Percentiles rank a stretch among this genome's conserved stretches.
phyloP scores from a whole-genome alignment of 176 grass and related monocot species.

The Alloteropsis semialata region DNA sequence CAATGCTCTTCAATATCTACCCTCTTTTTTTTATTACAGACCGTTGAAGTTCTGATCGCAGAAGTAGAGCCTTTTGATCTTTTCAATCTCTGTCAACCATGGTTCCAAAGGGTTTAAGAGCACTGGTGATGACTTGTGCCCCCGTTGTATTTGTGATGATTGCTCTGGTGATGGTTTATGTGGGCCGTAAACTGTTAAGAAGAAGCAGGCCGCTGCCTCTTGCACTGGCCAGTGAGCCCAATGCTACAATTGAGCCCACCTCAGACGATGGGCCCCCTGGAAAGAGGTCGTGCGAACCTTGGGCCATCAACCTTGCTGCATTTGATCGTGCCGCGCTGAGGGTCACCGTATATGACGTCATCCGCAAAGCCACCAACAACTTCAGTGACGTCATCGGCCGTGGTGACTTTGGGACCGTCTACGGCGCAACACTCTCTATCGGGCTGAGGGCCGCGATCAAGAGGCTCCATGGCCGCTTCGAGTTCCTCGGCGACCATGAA shows the following conservation, averaged over 20 bases:
- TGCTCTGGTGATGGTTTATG: constrained; percentile 31
- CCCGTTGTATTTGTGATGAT: constrained; percentile 26
- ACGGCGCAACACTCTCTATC: constrained; percentile 46
- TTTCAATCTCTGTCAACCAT: background rate
- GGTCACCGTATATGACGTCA: constrained; percentile 44
- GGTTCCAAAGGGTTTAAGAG: background rate
- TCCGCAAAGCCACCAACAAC: constrained; percentile 66
- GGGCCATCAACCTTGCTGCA: background rate
- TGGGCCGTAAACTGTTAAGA: constrained; percentile 39
- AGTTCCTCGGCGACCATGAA: constrained; percentile 45
- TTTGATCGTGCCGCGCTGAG: constrained; percentile 6
- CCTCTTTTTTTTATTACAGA: background rate
- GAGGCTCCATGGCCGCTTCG: constrained; percentile 52
- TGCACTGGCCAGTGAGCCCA: constrained; percentile 6
- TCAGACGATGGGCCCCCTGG: constrained; percentile 49
- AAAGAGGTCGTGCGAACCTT: background rate
- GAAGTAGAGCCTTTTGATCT: background rate
- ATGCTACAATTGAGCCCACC: constrained; percentile 20
- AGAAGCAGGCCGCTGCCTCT: constrained; percentile 29
- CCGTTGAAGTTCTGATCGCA: background rate
- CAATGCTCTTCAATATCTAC: background rate
- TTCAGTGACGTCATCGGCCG: constrained; percentile 67
- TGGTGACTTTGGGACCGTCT: constrained; percentile 81
- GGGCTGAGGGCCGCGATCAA: constrained; percentile 59
- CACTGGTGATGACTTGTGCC: constrained; percentile 22